Percentiles rank a stretch among this genome's conserved stretches.
Conservation (phyloP, 148 eudicot species). For the Pouteria glomerata region DNA sequence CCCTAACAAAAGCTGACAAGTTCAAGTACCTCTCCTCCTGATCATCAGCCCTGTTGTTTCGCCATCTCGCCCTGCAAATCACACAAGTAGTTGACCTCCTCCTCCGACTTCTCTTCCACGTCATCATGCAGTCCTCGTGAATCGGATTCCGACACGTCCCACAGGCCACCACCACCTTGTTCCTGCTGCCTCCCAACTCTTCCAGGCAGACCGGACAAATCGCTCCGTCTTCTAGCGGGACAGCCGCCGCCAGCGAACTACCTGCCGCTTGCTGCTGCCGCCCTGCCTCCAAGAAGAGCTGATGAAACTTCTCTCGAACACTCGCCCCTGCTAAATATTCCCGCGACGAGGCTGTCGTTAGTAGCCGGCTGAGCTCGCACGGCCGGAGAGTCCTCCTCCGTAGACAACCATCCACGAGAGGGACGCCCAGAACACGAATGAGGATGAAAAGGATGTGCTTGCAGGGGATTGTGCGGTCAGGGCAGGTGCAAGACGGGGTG, state of each 20-base stretch:
- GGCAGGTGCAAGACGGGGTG: constrained; percentile 67
- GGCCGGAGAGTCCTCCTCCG: constrained; percentile 51
- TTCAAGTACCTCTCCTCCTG: constrained; percentile 57
- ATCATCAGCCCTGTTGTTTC: too few species aligned
- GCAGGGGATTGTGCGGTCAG: constrained; percentile 75
- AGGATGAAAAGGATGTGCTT: constrained; percentile 72
- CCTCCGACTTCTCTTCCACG: constrained; percentile 67
- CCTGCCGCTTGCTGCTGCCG: neutral
- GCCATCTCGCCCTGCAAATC: constrained; percentile 83
- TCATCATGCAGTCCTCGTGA: constrained; percentile 70
- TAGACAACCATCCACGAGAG: constrained; percentile 50
- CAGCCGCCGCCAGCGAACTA: constrained; percentile 4
- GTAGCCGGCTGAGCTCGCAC: constrained; percentile 55
- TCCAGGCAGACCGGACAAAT: constrained; percentile 83
- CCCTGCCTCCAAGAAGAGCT: constrained; percentile 35
- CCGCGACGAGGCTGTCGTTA: constrained; percentile 30
- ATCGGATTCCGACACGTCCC: constrained; percentile 63
- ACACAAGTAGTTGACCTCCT: constrained; percentile 69
- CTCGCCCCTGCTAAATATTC: constrained; percentile 42
- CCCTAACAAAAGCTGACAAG: constrained; percentile 51
- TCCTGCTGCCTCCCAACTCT: constrained; percentile 46
- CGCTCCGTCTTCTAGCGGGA: constrained; percentile 43
- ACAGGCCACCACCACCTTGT: constrained; percentile 59
- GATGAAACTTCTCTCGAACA: constrained; percentile 61
- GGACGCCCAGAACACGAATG: constrained; percentile 45